Percentiles rank a stretch among this genome's conserved stretches.
Conservation (phyloP, 73 alveolate genomes). For the Breviolum minutum region DNA sequence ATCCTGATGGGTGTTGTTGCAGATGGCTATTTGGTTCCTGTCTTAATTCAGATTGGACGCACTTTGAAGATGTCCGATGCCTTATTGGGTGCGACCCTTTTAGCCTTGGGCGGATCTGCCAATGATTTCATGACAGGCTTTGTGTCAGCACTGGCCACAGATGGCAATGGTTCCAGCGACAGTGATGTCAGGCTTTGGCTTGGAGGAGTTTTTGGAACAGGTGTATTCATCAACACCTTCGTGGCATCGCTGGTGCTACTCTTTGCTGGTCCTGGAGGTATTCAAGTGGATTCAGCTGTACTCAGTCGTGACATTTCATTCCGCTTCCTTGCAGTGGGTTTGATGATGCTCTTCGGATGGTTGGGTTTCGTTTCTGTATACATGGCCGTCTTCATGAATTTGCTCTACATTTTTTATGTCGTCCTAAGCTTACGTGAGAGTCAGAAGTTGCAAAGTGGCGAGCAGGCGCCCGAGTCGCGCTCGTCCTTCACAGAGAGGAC, state of each 20-base stretch:
- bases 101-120: slow-evolving; percentile 79
- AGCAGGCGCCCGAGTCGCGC: neutral
- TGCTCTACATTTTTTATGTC: slow-evolving; percentile 28
- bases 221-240: slow-evolving; percentile 50
- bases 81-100: slow-evolving; percentile 57
- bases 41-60: slow-evolving; percentile 64
- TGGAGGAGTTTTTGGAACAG: slow-evolving; percentile 67
- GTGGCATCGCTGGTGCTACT: slow-evolving; percentile 39
- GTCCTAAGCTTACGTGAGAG: slow-evolving; percentile 18
- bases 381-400: slow-evolving; percentile 42
- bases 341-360: slow-evolving; percentile 44
- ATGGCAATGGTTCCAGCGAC: slow-evolving; percentile 11
- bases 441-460: neutral
- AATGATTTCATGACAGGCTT: slow-evolving; percentile 68
- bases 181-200: slow-evolving; percentile 51
- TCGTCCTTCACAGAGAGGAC: slow-evolving; percentile 31
- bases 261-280: slow-evolving; percentile 58
- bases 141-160: slow-evolving; percentile 48
- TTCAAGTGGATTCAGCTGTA: slow-evolving; percentile 28
- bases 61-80: slow-evolving; percentile 69
- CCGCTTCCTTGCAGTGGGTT: slow-evolving; percentile 48
- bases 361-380: slow-evolving; percentile 39
- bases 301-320: slow-evolving; percentile 29
- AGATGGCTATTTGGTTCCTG: slow-evolving; percentile 68
- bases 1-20: slow-evolving; percentile 63